These are phyloP conservation scores for Blastobotrys parvus DNA, from an alignment of 805 yeast genomes.

Conservation along the genomic window DNA sequence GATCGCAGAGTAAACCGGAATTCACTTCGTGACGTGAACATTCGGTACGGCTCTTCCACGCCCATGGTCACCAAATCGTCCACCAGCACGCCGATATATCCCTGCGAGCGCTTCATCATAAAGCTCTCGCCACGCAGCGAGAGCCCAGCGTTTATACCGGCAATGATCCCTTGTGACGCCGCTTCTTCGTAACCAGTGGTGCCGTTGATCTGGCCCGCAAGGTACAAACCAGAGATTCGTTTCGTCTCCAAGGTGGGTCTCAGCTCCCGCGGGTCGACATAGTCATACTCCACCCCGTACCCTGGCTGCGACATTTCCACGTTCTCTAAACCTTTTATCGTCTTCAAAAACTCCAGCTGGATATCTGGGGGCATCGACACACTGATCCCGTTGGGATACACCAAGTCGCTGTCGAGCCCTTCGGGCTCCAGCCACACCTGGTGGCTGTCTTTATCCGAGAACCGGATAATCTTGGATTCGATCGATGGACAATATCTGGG, in stretches of 20 bases:
- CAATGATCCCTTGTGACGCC: slow-evolving; percentile 90
- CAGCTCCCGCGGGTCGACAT: slow-evolving; percentile 87
- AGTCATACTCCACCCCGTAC: slow-evolving; percentile 98
- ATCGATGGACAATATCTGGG: slow-evolving; percentile 97
- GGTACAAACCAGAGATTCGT: slow-evolving; percentile 60
- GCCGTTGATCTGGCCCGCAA: slow-evolving; percentile 98
- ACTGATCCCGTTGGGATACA: slow-evolving; percentile 94
- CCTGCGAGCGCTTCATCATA: slow-evolving; percentile 64
- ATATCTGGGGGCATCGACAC: slow-evolving; percentile 95
- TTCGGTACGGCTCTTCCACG: slow-evolving; percentile 92
- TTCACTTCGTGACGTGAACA: slow-evolving; percentile 96
- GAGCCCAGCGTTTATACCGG: slow-evolving; percentile 92
- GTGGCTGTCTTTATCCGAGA: slow-evolving; percentile 68
- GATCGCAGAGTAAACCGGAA: slow-evolving; percentile 84
- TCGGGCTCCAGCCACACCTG: slow-evolving; percentile 95
- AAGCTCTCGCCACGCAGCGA: slow-evolving; percentile 19
- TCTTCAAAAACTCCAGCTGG: slow-evolving; percentile 61
- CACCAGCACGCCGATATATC: slow-evolving; percentile 83
- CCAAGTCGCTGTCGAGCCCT: slow-evolving; percentile 76
- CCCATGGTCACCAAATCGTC: slow-evolving; percentile 95
- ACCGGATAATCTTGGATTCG: slow-evolving; percentile 78
- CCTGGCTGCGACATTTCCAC: slow-evolving; percentile 92
- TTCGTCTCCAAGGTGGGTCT: slow-evolving; percentile 74
- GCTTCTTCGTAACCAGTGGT: slow-evolving; percentile 99
- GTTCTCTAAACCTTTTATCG: slow-evolving; percentile 84